phyloP scores from a whole-genome alignment of 768 basidiomycete species.

The Pleurotus sapidus region DNA sequence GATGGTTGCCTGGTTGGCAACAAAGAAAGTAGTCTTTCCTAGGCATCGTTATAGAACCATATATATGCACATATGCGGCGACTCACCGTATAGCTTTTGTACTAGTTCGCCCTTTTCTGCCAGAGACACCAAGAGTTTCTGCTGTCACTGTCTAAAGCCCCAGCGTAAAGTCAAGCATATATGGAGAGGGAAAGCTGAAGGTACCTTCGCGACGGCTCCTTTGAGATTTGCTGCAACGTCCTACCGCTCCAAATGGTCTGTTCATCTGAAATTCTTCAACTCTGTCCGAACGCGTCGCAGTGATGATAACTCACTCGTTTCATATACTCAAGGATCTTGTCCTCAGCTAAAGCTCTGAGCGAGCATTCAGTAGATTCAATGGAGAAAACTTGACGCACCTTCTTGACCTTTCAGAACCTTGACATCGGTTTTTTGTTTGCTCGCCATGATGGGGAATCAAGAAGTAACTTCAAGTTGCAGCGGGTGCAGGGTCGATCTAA shows the following conservation, averaged over 20 bases:
- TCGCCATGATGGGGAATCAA: slow-evolving; percentile 31
- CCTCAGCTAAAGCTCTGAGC: slow-evolving; percentile 51
- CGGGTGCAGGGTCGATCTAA: not conserved
- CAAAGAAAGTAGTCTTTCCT: slow-evolving; percentile 89
- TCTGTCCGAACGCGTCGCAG: slow-evolving; percentile 6
- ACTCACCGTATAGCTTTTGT: slow-evolving; percentile 79
- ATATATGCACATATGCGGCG: slow-evolving; percentile 10
- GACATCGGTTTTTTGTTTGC: slow-evolving; percentile 53
- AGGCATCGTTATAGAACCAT: slow-evolving; percentile 11
- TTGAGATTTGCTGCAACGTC: slow-evolving; percentile 91
- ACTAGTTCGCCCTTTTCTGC: slow-evolving; percentile 85
- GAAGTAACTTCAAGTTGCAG: not conserved
- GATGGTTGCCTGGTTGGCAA: slow-evolving; percentile 75
- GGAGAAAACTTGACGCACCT: slow-evolving; percentile 32
- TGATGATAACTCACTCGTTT: slow-evolving; percentile 47
- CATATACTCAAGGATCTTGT: slow-evolving; percentile 74
- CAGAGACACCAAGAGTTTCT: slow-evolving; percentile 78
- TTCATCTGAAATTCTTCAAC: slow-evolving; percentile 61
- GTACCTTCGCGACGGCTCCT: slow-evolving; percentile 73
- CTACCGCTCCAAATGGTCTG: slow-evolving; percentile 90
- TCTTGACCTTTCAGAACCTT: slow-evolving; percentile 77
- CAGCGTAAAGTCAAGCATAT: not conserved
- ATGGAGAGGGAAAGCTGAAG: not conserved
- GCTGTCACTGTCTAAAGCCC: slow-evolving; percentile 51
- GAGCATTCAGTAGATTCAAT: not conserved